These are phyloP conservation scores for Calonectria naviculata DNA, from an alignment of 2,329 filamentous ascomycete genomes.

Conservation along the genomic window DNA sequence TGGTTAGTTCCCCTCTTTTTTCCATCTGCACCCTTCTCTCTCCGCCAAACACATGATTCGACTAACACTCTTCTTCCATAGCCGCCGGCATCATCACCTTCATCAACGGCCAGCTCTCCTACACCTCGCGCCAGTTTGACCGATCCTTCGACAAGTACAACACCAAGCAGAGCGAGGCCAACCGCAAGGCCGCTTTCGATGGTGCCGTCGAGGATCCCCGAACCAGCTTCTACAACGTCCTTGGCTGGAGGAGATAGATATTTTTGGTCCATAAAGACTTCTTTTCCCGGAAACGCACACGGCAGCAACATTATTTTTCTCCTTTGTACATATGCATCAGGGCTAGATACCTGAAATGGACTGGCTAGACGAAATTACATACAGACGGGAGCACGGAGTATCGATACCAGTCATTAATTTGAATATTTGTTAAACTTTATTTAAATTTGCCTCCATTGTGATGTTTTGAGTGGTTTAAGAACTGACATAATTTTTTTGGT, in stretches of 20 bases:
- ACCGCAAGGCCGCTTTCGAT: slow-evolving; percentile 31
- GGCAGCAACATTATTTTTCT: slow-evolving; percentile 5
- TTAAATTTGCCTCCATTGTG: neutral
- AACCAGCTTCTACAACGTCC: slow-evolving; percentile 39
- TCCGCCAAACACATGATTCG: neutral
- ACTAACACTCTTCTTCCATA: neutral
- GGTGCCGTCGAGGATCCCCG: slow-evolving; percentile 37
- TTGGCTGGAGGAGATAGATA: slow-evolving; percentile 32
- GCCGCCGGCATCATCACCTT: slow-evolving; percentile 30
- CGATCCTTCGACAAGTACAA: slow-evolving; percentile 39
- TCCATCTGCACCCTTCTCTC: neutral
- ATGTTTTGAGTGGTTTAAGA: no score
- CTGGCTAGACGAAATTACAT: slow-evolving; percentile 14
- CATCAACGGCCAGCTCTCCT: slow-evolving; percentile 31
- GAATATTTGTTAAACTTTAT: slow-evolving; percentile 11
- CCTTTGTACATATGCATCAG: neutral
- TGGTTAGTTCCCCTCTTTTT: slow-evolving; percentile 4
- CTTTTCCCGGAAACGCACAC: neutral
- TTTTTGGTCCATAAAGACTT: neutral
- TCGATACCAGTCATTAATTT: slow-evolving; percentile 24
- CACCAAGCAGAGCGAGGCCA: slow-evolving; percentile 33
- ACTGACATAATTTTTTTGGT: no score
- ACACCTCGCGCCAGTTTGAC: slow-evolving; percentile 35
- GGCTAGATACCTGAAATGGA: neutral
- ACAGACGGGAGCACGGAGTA: slow-evolving; percentile 21